Conservation (phyloP, 2,329 filamentous ascomycete species). For the Epichloe sp. region DNA sequence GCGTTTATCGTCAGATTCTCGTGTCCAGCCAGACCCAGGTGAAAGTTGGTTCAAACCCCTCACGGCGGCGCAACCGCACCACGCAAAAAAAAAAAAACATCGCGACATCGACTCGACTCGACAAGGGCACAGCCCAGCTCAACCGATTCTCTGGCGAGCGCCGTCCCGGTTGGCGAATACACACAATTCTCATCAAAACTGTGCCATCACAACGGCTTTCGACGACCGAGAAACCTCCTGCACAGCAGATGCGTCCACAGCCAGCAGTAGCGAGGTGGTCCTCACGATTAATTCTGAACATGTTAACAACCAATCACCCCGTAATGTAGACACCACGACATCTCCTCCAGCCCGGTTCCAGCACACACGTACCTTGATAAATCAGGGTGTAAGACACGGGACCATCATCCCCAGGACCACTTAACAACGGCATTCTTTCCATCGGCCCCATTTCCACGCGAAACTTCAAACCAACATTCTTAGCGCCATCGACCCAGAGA, state of each 20-base stretch:
- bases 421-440: conserved; percentile 39
- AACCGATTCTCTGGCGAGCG: too few relatives aligned
- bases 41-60: too few relatives aligned
- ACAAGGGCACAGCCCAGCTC: too few relatives aligned
- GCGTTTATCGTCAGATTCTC: too few relatives aligned
- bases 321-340: too few relatives aligned
- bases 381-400: conserved; percentile 57
- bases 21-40: too few relatives aligned
- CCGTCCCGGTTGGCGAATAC: too few relatives aligned
- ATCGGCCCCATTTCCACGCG: conserved; percentile 31
- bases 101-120: too few relatives aligned
- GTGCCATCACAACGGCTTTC: conserved; percentile 53
- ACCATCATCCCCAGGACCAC: conserved; percentile 47
- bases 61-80: too few relatives aligned
- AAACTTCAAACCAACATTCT: conserved; percentile 56
- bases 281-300: conserved; percentile 51
- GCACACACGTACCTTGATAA: conserved; percentile 48
- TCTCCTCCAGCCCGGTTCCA: too few relatives aligned
- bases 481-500: conserved; percentile 53
- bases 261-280: conserved; percentile 48
- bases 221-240: conserved; percentile 47
- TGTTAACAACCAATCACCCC: too few relatives aligned
- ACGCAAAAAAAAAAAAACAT: too few relatives aligned
- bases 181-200: neutral
- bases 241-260: conserved; percentile 49